Percentiles rank a stretch among this genome's conserved stretches.
Conservation (phyloP, 2,329 filamentous ascomycete species). For the Harringtonia aguacate region DNA sequence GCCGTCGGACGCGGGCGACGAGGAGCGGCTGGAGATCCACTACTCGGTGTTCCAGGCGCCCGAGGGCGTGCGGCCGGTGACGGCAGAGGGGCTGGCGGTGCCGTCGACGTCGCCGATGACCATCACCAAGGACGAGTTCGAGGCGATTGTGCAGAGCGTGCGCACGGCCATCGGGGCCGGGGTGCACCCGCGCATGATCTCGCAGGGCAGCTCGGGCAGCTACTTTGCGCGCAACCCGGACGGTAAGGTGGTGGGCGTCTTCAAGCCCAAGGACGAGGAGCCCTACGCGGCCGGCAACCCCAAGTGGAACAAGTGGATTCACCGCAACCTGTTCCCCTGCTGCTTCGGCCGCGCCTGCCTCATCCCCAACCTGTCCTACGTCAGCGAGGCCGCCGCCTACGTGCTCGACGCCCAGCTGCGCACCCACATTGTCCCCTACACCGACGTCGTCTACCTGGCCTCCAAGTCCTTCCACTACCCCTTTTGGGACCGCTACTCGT, state of each 20-base stretch:
- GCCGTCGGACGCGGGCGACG: slow-evolving; percentile 26
- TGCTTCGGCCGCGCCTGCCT: slow-evolving; percentile 92
- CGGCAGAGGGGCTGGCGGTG: slow-evolving; percentile 59
- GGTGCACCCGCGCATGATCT: slow-evolving; percentile 89
- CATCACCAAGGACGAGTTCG: slow-evolving; percentile 73
- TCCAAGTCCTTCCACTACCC: slow-evolving; percentile 98
- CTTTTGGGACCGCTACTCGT: slow-evolving; percentile 87
- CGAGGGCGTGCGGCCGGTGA: slow-evolving; percentile 73
- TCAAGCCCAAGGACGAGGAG: slow-evolving; percentile 98
- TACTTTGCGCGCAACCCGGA: slow-evolving; percentile 91
- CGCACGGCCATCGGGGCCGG: slow-evolving; percentile 79
- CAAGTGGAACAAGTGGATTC: slow-evolving; percentile 99
- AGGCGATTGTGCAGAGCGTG: slow-evolving; percentile 84
- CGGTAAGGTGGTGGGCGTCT: slow-evolving; percentile 92
- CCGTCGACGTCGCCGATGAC: slow-evolving; percentile 18
- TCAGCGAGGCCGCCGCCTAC: slow-evolving; percentile 95
- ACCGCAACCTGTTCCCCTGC: slow-evolving; percentile 93
- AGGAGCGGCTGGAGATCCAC: slow-evolving; percentile 88
- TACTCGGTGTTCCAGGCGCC: slow-evolving; percentile 94
- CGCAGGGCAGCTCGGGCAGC: slow-evolving; percentile 92
- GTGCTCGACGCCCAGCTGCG: slow-evolving; percentile 83
- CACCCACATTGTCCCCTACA: slow-evolving; percentile 91
- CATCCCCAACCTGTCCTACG: slow-evolving; percentile 94
- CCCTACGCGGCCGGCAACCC: slow-evolving; percentile 94
- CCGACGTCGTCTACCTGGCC: slow-evolving; percentile 84